A percentile compares a stretch with the other conserved stretches of the same genome.
Conservation (phyloP, 129 eudicot genomes). For the Sambucus nigra region DNA sequence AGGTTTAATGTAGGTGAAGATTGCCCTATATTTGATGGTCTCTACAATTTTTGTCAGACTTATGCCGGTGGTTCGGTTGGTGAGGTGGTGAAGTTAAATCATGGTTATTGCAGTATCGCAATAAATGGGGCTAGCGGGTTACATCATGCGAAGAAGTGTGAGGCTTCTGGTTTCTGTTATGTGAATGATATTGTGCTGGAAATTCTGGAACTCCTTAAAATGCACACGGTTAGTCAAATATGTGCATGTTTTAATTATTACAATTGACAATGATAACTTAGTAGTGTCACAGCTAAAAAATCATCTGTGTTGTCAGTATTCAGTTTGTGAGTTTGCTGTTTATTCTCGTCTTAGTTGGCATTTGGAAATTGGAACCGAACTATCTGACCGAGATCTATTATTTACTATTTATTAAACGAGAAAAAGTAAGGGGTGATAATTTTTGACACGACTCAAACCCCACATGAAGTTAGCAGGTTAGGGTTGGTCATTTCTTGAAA, state of each 20-base stretch:
- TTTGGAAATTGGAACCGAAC: too few species aligned
- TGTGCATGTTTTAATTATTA: background rate
- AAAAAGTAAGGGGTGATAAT: too few species aligned
- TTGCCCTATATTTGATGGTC: slow-evolving; percentile 79
- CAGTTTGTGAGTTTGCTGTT: background rate
- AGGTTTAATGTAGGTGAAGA: slow-evolving; percentile 82
- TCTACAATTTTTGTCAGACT: slow-evolving; percentile 72
- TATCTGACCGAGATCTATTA: background rate
- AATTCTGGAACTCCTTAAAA: slow-evolving; percentile 81
- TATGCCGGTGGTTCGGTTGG: slow-evolving; percentile 92
- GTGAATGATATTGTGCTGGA: slow-evolving; percentile 96
- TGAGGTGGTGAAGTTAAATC: slow-evolving; percentile 70
- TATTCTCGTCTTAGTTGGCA: too few species aligned
- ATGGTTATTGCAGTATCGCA: slow-evolving; percentile 65
- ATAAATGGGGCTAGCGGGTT: slow-evolving; percentile 95
- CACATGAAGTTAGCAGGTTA: too few species aligned
- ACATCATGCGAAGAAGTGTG: slow-evolving; percentile 83
- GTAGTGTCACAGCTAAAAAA: background rate
- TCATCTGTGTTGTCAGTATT: background rate
- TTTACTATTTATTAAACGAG: too few species aligned
- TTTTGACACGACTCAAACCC: too few species aligned
- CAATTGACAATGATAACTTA: background rate
- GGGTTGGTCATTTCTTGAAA: too few species aligned
- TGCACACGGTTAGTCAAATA: slow-evolving; percentile 65
- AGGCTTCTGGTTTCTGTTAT: slow-evolving; percentile 93